These are phyloP conservation scores for Coemansia sp. DNA, from an alignment of 192 early-diverging fungal species.

Conservation along the genomic window DNA sequence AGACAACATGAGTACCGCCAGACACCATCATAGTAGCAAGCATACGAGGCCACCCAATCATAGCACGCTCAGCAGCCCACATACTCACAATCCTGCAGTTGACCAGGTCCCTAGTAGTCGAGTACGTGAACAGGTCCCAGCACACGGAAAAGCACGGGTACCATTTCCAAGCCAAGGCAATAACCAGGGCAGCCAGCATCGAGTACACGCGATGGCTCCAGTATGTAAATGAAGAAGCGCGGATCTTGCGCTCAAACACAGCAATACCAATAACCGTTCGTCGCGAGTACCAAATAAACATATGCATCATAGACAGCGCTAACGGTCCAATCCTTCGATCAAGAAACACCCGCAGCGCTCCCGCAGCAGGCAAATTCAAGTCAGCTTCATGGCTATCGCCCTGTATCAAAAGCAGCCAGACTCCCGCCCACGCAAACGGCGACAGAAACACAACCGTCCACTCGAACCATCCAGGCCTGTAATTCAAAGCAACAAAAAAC, in stretches of 20 bases:
- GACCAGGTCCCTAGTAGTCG: background rate
- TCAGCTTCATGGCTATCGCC: slow-evolving; percentile 28
- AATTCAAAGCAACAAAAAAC: slow-evolving; percentile 47
- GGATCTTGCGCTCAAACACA: slow-evolving; percentile 49
- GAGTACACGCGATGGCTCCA: slow-evolving; percentile 54
- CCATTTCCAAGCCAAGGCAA: slow-evolving; percentile 41
- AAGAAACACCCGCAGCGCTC: slow-evolving; percentile 23
- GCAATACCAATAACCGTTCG: slow-evolving; percentile 50
- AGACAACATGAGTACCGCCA: slow-evolving; percentile 46
- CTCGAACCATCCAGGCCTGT: slow-evolving; percentile 39
- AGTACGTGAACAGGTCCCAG: slow-evolving; percentile 21
- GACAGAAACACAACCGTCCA: slow-evolving; percentile 39
- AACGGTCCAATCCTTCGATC: slow-evolving; percentile 38
- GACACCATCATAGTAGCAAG: slow-evolving; percentile 32
- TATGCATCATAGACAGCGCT: slow-evolving; percentile 40
- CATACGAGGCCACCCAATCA: slow-evolving; percentile 22
- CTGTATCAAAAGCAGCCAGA: slow-evolving; percentile 45
- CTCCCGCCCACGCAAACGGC: slow-evolving; percentile 55
- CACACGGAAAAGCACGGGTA: slow-evolving; percentile 37
- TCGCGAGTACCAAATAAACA: slow-evolving; percentile 53
- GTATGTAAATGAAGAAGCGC: slow-evolving; percentile 26
- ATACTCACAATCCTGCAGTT: slow-evolving; percentile 12
- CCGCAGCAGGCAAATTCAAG: background rate
- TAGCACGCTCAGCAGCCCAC: slow-evolving; percentile 27
- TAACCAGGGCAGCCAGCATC: slow-evolving; percentile 30